Conservation (phyloP, 2,329 filamentous ascomycete genomes). For the Stagonosporopsis cucurbitacearum region DNA sequence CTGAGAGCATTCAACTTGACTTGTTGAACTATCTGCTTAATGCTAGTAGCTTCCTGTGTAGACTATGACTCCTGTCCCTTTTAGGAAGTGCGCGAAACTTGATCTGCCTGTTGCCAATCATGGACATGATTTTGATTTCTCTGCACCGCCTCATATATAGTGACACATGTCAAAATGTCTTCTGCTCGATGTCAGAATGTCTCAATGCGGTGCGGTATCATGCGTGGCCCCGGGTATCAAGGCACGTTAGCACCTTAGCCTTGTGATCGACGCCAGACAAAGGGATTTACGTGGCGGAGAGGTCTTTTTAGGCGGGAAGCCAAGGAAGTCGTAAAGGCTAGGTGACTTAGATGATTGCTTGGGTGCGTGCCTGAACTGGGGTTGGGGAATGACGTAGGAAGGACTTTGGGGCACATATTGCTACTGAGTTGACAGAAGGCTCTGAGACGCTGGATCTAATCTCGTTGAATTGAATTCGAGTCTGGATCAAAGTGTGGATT, state of each 20-base stretch:
- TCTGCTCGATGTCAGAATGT: neutral
- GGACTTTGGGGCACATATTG: neutral
- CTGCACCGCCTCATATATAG: too few species aligned
- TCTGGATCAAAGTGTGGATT: neutral
- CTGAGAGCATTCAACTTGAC: too few species aligned
- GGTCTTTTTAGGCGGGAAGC: neutral
- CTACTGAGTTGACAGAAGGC: neutral
- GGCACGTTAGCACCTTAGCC: neutral
- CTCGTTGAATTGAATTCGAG: neutral
- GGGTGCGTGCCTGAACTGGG: neutral
- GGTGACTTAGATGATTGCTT: neutral
- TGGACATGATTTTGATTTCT: neutral
- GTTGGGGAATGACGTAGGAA: neutral
- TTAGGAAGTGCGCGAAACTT: too few species aligned
- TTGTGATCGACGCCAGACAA: neutral
- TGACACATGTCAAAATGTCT: too few species aligned
- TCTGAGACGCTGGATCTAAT: neutral
- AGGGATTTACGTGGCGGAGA: neutral
- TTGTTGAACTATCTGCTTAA: too few species aligned
- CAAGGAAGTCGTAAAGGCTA: neutral
- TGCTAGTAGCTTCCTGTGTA: too few species aligned
- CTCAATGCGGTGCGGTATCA: neutral
- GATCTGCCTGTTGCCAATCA: too few species aligned
- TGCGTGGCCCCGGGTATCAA: neutral
- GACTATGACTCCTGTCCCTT: too few species aligned